Conservation (phyloP, 768 basidiomycete genomes). For the Lactarius trivialis region DNA sequence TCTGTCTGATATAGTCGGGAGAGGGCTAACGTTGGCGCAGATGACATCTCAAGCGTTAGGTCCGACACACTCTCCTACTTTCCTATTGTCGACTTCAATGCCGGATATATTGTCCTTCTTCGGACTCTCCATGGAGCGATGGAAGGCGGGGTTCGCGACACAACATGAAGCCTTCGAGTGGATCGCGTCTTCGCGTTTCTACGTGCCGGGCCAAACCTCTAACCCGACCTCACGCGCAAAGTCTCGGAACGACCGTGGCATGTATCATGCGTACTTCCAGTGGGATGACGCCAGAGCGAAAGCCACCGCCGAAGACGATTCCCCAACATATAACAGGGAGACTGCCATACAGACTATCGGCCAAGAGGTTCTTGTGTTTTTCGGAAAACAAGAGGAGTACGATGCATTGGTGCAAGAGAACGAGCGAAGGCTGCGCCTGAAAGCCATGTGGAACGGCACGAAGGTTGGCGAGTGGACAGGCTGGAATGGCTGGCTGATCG, state of each 20-base stretch:
- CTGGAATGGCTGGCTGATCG: constrained; percentile 40
- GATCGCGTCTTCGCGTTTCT: constrained; percentile 48
- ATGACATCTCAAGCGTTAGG: constrained; percentile 34
- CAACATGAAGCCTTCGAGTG: constrained; percentile 53
- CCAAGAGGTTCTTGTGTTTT: constrained; percentile 45
- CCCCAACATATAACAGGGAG: background rate
- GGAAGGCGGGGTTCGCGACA: constrained; percentile 48
- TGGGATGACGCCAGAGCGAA: constrained; percentile 25
- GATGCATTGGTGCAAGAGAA: constrained; percentile 33
- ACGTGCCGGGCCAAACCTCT: constrained; percentile 37
- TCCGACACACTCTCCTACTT: constrained; percentile 32
- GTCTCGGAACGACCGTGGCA: constrained; percentile 41
- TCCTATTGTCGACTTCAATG: constrained; percentile 46
- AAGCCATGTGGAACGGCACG: constrained; percentile 42
- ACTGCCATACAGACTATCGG: constrained; percentile 14
- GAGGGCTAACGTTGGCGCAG: constrained; percentile 31
- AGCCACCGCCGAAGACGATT: background rate
- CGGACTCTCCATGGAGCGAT: constrained; percentile 47
- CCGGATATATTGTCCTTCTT: constrained; percentile 48
- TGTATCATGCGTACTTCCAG: constrained; percentile 54
- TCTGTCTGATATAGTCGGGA: background rate
- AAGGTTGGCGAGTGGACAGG: constrained; percentile 51
- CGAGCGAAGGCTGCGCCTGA: constrained; percentile 31
- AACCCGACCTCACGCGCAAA: constrained; percentile 30
- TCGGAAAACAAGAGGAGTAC: constrained; percentile 45